phyloP scores from a whole-genome alignment of 2,329 filamentous ascomycete species.

The Epicoccum sorghinum region DNA sequence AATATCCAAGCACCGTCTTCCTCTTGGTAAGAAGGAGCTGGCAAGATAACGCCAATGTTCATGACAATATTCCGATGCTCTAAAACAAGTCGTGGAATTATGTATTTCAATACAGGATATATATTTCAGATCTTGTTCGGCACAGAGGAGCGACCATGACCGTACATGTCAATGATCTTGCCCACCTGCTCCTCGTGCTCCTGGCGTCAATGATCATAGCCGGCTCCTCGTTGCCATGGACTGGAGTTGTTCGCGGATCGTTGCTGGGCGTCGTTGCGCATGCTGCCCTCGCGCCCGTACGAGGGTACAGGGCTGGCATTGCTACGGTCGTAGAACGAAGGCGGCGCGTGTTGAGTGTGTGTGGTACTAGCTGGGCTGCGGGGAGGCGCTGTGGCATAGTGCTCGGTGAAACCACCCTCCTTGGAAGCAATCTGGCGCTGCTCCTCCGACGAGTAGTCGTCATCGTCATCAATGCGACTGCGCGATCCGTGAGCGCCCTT shows the following conservation, averaged over 20 bases:
- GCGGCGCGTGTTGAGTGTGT: constrained; percentile 13
- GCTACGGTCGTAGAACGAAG: constrained; percentile 45
- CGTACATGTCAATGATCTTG: constrained; percentile 45
- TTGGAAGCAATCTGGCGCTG: constrained; percentile 40
- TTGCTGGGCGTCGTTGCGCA: constrained; percentile 40
- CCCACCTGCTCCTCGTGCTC: constrained; percentile 45
- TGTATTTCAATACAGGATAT: constrained; percentile 22
- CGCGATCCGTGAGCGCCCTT: constrained; percentile 53
- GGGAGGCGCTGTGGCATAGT: constrained; percentile 50
- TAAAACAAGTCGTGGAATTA: constrained; percentile 19
- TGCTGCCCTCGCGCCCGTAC: constrained; percentile 13
- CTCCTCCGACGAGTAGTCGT: constrained; percentile 63
- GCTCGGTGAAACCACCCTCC: constrained; percentile 50
- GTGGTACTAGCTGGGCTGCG: constrained; percentile 53
- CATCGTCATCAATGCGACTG: constrained; percentile 74
- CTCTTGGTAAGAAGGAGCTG: constrained; percentile 11
- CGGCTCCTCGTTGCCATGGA: constrained; percentile 70
- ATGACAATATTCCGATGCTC: constrained; percentile 30
- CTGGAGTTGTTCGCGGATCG: constrained; percentile 61
- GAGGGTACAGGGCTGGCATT: constrained; percentile 37
- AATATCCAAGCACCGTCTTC: constrained; percentile 11
- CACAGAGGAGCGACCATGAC: constrained; percentile 42
- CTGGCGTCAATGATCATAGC: constrained; percentile 63
- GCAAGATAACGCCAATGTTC: constrained; percentile 30
- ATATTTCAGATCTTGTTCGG: constrained; percentile 32